Evolutionary conservation across 306 rosid species (phyloP).

Genomic region (Vigna hirtella): DNA sequence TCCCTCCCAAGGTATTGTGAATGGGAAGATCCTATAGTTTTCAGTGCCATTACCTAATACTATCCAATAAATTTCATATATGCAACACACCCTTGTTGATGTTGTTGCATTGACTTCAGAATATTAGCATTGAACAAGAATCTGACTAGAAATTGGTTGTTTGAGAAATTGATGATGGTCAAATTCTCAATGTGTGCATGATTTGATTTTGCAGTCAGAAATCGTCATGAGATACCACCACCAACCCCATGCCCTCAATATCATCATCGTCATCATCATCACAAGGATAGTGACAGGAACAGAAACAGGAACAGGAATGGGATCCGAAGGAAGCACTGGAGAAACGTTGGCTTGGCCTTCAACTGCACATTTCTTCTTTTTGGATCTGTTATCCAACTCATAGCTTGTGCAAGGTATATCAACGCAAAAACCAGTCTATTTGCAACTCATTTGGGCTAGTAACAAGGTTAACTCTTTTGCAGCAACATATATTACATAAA

Average conservation of each 20-base stretch:
- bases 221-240: constrained; percentile 53
- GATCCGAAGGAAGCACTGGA: constrained; percentile 70
- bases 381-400: no score
- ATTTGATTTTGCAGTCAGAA: constrained; percentile 66
- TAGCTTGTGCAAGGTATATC: no score
- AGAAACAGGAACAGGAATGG: constrained; percentile 17
- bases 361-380: constrained; percentile 90
- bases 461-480: constrained; percentile 32
- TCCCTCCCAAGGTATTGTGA: constrained; percentile 91
- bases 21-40: constrained; percentile 39
- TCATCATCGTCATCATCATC: constrained; percentile 39
- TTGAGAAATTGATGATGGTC: neutral
- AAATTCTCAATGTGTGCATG: neutral
- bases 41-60: constrained; percentile 21
- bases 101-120: neutral
- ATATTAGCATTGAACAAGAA: neutral
- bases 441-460: neutral
- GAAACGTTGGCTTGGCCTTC: constrained; percentile 92
- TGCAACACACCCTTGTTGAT: neutral
- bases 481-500: constrained; percentile 69
- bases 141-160: neutral
- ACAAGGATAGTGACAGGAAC: constrained; percentile 39
- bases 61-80: neutral
- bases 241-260: constrained; percentile 48
- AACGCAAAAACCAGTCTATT: neutral